A percentile compares a stretch with the other conserved stretches of the same genome.
Evolutionary conservation across 768 basidiomycete species (phyloP).

Genomic region (Ephemerocybe angulata): DNA sequence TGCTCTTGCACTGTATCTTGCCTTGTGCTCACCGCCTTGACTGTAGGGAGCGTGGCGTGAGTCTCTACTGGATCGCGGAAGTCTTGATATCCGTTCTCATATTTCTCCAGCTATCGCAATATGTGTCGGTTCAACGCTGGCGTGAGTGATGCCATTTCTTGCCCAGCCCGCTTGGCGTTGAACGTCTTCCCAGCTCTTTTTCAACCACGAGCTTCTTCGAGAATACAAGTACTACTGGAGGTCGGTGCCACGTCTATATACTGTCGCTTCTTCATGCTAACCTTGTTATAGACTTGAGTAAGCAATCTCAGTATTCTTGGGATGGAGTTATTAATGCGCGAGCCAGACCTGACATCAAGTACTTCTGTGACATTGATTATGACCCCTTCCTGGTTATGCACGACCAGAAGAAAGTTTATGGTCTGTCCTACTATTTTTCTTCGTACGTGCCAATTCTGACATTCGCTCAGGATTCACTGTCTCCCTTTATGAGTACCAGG

Average conservation of each 20-base stretch:
- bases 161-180: not conserved
- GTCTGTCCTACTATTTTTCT: slow-evolving; percentile 31
- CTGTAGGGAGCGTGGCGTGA: slow-evolving; percentile 71
- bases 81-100: not conserved
- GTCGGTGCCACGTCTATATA: slow-evolving; percentile 19
- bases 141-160: slow-evolving; percentile 41
- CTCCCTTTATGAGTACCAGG: slow-evolving; percentile 76
- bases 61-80: slow-evolving; percentile 23
- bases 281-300: slow-evolving; percentile 41
- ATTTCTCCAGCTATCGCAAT: slow-evolving; percentile 64
- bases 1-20: slow-evolving; percentile 2
- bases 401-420: slow-evolving; percentile 81
- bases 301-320: too few species aligned
- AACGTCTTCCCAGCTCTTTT: slow-evolving; percentile 65
- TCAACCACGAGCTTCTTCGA: slow-evolving; percentile 74
- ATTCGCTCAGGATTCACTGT: slow-evolving; percentile 68
- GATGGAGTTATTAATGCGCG: too few species aligned
- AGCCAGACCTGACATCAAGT: slow-evolving; percentile 74
- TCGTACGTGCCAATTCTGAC: not conserved
- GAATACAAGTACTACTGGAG: slow-evolving; percentile 87
- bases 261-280: not conserved
- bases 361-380: slow-evolving; percentile 83
- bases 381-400: slow-evolving; percentile 90
- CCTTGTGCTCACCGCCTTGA: slow-evolving; percentile 4
- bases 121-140: slow-evolving; percentile 98